phyloP scores from a whole-genome alignment of 257 asterid species.

The Ehretia macrophylla region DNA sequence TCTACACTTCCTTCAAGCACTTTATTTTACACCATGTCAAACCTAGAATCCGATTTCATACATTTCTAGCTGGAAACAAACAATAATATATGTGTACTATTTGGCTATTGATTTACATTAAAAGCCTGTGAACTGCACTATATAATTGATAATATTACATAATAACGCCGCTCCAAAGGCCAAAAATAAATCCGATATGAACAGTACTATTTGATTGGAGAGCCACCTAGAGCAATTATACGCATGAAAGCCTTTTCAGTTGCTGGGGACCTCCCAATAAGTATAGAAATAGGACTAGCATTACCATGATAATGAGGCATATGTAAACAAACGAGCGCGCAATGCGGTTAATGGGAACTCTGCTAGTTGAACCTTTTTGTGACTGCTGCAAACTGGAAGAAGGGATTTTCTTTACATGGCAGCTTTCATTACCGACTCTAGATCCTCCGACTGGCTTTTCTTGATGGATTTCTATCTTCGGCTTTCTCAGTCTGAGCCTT shows the following conservation, averaged over 20 bases:
- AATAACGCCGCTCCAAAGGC: background rate
- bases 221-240: background rate
- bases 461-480: constrained; percentile 5
- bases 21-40: too few relatives aligned
- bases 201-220: background rate
- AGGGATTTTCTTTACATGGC: background rate
- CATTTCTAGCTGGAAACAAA: too few relatives aligned
- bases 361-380: background rate
- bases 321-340: background rate
- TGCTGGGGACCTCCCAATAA: constrained; percentile 3
- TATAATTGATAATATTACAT: background rate
- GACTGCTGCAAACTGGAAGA: background rate
- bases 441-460: background rate
- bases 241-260: background rate
- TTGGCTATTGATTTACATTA: background rate
- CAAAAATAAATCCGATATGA: background rate
- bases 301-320: constrained; percentile 4
- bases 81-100: too few relatives aligned
- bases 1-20: too few relatives aligned
- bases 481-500: constrained; percentile 39
- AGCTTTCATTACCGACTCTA: too few relatives aligned
- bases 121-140: background rate
- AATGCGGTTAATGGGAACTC: background rate
- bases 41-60: too few relatives aligned
- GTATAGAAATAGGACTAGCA: constrained; percentile 3